A percentile compares a stretch with the other conserved stretches of the same genome.
phyloP scores from a whole-genome alignment of 148 eudicot species.

The Nepenthes gracilis region DNA sequence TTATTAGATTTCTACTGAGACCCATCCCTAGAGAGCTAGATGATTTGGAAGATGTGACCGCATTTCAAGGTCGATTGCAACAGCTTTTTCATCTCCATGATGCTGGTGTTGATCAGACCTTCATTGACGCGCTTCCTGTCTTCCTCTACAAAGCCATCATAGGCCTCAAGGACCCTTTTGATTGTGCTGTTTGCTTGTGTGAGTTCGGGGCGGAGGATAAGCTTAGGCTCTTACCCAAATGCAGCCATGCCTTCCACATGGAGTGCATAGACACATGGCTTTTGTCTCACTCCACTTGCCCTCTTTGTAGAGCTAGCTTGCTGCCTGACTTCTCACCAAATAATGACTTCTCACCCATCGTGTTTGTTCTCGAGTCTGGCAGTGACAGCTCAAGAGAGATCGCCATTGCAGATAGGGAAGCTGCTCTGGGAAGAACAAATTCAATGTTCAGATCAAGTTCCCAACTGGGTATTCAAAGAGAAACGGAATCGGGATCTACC shows the following conservation, averaged over 20 bases:
- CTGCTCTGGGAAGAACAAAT: conserved; percentile 4
- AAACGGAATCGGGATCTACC: conserved; percentile 17
- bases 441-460: conserved; percentile 24
- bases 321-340: conserved; percentile 24
- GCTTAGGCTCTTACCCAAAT: conserved; percentile 70
- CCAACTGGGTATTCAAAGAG: conserved; percentile 14
- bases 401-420: conserved; percentile 13
- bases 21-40: conserved; percentile 44
- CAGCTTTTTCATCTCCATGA: conserved; percentile 83
- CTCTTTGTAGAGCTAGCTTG: conserved; percentile 63
- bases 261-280: conserved; percentile 94
- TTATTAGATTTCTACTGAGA: conserved; percentile 48
- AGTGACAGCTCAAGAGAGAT: conserved; percentile 52
- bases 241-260: conserved; percentile 96
- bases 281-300: conserved; percentile 87
- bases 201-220: conserved; percentile 68
- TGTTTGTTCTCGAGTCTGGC: conserved; percentile 72
- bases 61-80: conserved; percentile 73
- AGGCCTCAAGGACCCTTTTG: conserved; percentile 69
- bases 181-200: conserved; percentile 90
- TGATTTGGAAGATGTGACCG: conserved; percentile 43
- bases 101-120: conserved; percentile 78
- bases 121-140: conserved; percentile 70
- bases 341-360: conserved; percentile 23
- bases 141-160: conserved; percentile 62